Evolutionary conservation across 306 rosid species (phyloP).

Genomic region (Lathyrus oleraceus): DNA sequence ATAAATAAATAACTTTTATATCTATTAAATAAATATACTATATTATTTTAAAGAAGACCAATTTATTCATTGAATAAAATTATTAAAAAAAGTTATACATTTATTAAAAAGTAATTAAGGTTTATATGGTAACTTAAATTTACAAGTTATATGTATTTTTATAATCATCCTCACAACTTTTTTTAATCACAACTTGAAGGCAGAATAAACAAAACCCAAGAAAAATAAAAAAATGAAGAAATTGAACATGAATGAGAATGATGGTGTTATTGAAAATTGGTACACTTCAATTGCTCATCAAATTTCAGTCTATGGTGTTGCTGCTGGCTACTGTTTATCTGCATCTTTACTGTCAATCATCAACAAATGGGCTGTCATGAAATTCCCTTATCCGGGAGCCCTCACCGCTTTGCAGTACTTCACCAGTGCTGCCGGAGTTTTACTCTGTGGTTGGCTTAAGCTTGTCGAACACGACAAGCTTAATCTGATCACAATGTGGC

Average conservation of each 20-base stretch:
- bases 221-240: conserved; percentile 12
- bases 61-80: no score
- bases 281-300: conserved; percentile 44
- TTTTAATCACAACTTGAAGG: neutral
- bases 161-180: neutral
- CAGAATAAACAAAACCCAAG: neutral
- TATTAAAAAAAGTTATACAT: no score
- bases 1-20: no score
- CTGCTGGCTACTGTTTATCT: conserved; percentile 84
- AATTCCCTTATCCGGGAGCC: conserved; percentile 90
- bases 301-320: conserved; percentile 70
- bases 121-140: no score
- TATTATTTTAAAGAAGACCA: no score
- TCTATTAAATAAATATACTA: no score
- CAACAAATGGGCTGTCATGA: conserved; percentile 92
- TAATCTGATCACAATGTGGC: conserved; percentile 71
- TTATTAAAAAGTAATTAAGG: no score
- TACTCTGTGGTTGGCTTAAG: conserved; percentile 57
- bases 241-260: conserved; percentile 11
- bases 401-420: conserved; percentile 82
- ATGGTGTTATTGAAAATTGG: conserved; percentile 48
- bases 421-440: conserved; percentile 78
- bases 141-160: no score
- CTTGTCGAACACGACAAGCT: conserved; percentile 60
- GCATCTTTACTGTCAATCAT: conserved; percentile 87